Base-by-base conservation (phyloP, 2,329 filamentous ascomycete genomes). In the Fusarium robinianum region DNA sequence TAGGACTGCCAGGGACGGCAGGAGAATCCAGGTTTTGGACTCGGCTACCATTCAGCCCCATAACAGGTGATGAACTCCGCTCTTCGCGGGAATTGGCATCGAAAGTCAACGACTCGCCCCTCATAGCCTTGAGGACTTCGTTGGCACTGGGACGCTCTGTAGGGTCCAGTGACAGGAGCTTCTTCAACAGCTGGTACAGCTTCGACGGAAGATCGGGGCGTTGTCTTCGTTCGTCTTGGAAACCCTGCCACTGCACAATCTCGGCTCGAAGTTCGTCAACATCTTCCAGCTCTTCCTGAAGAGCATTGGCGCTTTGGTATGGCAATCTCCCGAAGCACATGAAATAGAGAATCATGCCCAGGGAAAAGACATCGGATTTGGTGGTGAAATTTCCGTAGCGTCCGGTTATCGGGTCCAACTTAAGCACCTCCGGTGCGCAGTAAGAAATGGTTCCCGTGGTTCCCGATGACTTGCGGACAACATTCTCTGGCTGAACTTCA, bases 271-370 rank as follows among this genome's bases (percentile, higher is more conserved):
- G 77, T 54, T 84, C 75, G 57, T 96, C 90, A 5, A 96, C 76
- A 55, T 97, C 90, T 64, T 99, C 94, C 41, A 90, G 84, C 63
- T 97, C 92, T 66, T 97, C 92, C 47, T 96, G 83, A 15, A 95
- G 77, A 4, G 85, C 78, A 63, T 97, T 92, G 38, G 91, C 89
- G 57, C 86, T 88, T 16, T 72, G 76, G 63, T 97, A 99, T 0
- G 94, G 94, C 8, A 99, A 77, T 32, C 85, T 80, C 2, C 87
- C 89, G 64, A 99, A 99, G 66, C 94, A 99, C 77, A 99, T 87
- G 63, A 99, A 99, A 67, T 97, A 95, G 4, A 99, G 78, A 42
- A 97, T 97, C 92, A 99, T 96, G 34, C 94, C 94, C 0, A 99
- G 74, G 1, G 91, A 96, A 68, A 99, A 99, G n/a, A 99, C 87